phyloP scores from a whole-genome alignment of 1,139 yeast genomes.

The Diutina scorzettiae region DNA sequence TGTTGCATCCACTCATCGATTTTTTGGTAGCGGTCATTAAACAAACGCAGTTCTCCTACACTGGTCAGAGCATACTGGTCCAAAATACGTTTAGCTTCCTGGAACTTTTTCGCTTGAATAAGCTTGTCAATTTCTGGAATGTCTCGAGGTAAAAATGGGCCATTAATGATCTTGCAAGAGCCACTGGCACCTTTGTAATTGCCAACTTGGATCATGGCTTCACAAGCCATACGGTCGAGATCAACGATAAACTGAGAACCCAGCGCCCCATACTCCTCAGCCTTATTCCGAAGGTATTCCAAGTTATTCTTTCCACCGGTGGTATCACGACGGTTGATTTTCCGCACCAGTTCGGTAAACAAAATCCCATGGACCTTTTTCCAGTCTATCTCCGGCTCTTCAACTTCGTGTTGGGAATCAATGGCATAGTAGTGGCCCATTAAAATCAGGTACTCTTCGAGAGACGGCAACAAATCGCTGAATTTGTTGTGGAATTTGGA shows the following conservation, averaged over 20 bases:
- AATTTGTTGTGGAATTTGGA: slow-evolving; percentile 33
- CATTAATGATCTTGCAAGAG: slow-evolving; percentile 25
- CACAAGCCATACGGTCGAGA: slow-evolving; percentile 35
- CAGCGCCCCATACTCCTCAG: slow-evolving; percentile 11
- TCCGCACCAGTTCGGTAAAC: slow-evolving; percentile 15
- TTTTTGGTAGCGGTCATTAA: slow-evolving; percentile 18
- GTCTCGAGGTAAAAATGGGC: slow-evolving; percentile 32
- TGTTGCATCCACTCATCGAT: slow-evolving; percentile 21
- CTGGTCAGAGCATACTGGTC: slow-evolving; percentile 18
- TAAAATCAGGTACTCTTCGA: slow-evolving; percentile 33
- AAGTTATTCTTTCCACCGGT: slow-evolving; percentile 20
- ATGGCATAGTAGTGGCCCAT: slow-evolving; percentile 24
- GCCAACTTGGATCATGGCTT: slow-evolving; percentile 25
- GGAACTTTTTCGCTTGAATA: slow-evolving; percentile 26
- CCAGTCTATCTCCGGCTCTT: slow-evolving; percentile 17
- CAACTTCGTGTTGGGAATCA: slow-evolving; percentile 8
- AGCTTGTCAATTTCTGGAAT: slow-evolving; percentile 33
- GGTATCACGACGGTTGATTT: slow-evolving; percentile 17
- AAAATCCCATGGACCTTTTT: slow-evolving; percentile 15
- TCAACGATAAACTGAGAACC: slow-evolving; percentile 16
- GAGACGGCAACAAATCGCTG: slow-evolving; percentile 20
- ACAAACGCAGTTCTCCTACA: slow-evolving; percentile 28
- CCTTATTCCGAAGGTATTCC: slow-evolving; percentile 20
- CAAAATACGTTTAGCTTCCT: slow-evolving; percentile 27
- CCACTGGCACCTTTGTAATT: slow-evolving; percentile 14